Conservation (phyloP, 2,329 filamentous ascomycete species). For the Aciculosporium take region DNA sequence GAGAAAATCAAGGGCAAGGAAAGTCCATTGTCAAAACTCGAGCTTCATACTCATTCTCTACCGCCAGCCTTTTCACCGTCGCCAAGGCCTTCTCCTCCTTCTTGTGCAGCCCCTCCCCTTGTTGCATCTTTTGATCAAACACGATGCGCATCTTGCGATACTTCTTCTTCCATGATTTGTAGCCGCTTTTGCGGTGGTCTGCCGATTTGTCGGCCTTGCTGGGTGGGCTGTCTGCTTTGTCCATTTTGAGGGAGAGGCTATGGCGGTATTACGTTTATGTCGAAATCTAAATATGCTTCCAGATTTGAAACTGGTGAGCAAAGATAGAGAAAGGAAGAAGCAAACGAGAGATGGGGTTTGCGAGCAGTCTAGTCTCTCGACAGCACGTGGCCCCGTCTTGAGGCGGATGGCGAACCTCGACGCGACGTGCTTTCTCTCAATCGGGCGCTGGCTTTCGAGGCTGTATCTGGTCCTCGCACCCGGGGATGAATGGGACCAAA, state of each 20-base stretch:
- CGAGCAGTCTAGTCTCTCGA: constrained; percentile 1
- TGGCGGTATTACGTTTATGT: not conserved
- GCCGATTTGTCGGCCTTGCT: constrained; percentile 31
- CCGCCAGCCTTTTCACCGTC: constrained; percentile 68
- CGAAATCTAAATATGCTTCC: not conserved
- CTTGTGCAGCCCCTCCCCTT: constrained; percentile 70
- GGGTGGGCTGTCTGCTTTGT: constrained; percentile 22
- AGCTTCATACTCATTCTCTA: constrained; percentile 92
- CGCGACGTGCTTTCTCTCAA: not conserved
- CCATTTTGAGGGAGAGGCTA: not conserved
- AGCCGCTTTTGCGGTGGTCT: constrained; percentile 32
- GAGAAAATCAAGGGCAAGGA: not conserved
- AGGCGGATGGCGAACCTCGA: constrained; percentile 1
- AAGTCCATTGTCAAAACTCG: too few relatives aligned
- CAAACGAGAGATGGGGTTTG: not conserved
- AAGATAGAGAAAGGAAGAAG: not conserved
- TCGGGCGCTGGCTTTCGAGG: not conserved
- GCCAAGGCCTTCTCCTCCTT: constrained; percentile 68
- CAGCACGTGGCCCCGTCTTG: not conserved
- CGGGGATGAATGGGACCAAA: not conserved
- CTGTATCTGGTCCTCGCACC: not conserved
- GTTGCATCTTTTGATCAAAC: constrained; percentile 65
- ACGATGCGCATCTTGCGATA: constrained; percentile 78
- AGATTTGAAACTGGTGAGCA: not conserved
- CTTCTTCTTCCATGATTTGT: constrained; percentile 77